Conservation (phyloP, 1,139 yeast species). For the Suhomyces taliae region DNA sequence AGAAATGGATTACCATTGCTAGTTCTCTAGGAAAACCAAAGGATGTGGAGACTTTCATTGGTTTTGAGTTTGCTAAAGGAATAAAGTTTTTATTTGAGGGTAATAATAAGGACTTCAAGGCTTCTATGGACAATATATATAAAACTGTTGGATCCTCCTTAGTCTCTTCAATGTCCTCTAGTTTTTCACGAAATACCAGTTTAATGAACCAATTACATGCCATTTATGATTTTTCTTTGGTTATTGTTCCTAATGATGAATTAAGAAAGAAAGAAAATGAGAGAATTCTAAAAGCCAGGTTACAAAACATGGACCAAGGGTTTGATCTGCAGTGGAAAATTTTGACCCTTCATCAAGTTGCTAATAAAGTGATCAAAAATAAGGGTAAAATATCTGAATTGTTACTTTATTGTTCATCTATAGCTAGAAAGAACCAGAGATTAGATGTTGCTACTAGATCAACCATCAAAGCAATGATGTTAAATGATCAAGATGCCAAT, state of each 20-base stretch:
- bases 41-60: conserved; percentile 59
- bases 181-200: conserved; percentile 58
- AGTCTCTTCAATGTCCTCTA: conserved; percentile 60
- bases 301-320: conserved; percentile 57
- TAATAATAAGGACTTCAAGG: conserved; percentile 29
- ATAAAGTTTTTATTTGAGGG: conserved; percentile 42
- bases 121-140: conserved; percentile 52
- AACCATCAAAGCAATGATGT: conserved; percentile 65
- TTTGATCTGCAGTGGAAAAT: conserved; percentile 64
- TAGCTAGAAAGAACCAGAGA: conserved; percentile 69
- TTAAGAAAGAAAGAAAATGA: conserved; percentile 18
- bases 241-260: conserved; percentile 21
- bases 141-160: conserved; percentile 59
- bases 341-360: conserved; percentile 58
- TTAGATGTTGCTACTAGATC: conserved; percentile 74
- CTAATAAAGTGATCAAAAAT: conserved; percentile 43
- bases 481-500: conserved; percentile 54
- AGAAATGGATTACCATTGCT: conserved; percentile 53
- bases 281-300: conserved; percentile 36
- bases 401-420: conserved; percentile 59
- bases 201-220: conserved; percentile 68
- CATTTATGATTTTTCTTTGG: conserved; percentile 56
- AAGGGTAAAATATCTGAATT: conserved; percentile 40
- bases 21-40: conserved; percentile 37
- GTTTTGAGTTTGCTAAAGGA: conserved; percentile 65